These are phyloP conservation scores for Beauveria bassiana DNA, from an alignment of 2,329 filamentous ascomycete genomes.

Conservation along the genomic window DNA sequence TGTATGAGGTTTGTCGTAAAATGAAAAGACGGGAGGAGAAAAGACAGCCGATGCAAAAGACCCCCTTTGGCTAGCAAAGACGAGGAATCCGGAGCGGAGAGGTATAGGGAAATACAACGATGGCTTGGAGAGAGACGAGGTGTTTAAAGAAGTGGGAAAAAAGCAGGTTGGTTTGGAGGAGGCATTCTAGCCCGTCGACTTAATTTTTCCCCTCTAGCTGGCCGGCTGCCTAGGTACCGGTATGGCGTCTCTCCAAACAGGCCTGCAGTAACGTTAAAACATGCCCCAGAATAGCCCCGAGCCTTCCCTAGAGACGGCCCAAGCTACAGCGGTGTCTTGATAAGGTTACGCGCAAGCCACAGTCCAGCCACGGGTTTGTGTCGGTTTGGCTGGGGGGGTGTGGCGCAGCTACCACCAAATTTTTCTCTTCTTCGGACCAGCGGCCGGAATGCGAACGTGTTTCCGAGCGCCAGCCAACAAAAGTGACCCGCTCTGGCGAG, in stretches of 20 bases:
- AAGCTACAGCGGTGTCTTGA: neutral
- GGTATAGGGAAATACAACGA: slow-evolving; percentile 4
- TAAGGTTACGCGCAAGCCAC: neutral
- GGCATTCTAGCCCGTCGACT: slow-evolving; percentile 1
- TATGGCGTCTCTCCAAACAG: neutral
- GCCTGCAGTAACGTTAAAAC: slow-evolving; percentile 8
- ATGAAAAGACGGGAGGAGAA: neutral
- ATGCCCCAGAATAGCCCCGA: slow-evolving; percentile 8
- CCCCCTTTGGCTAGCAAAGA: slow-evolving; percentile 1
- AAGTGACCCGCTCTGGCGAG: neutral
- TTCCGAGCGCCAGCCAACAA: slow-evolving; percentile 5
- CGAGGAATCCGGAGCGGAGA: slow-evolving; percentile 4
- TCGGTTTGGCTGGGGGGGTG: neutral
- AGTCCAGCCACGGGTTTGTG: neutral
- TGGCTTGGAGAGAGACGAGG: slow-evolving; percentile 8
- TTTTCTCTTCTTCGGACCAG: slow-evolving; percentile 11
- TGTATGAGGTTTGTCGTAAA: slow-evolving; percentile 20
- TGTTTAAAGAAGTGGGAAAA: slow-evolving; percentile 13
- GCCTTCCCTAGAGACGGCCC: neutral
- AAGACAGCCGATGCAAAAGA: neutral
- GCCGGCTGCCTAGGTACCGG: neutral
- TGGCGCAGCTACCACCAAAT: neutral
- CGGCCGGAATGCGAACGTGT: slow-evolving; percentile 17
- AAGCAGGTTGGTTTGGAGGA: slow-evolving; percentile 6
- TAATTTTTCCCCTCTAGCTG: neutral